Evolutionary conservation across 768 basidiomycete genomes (phyloP), one percentile per base, ranked within the genome.

Genomic region (Mycena metata): DNA sequence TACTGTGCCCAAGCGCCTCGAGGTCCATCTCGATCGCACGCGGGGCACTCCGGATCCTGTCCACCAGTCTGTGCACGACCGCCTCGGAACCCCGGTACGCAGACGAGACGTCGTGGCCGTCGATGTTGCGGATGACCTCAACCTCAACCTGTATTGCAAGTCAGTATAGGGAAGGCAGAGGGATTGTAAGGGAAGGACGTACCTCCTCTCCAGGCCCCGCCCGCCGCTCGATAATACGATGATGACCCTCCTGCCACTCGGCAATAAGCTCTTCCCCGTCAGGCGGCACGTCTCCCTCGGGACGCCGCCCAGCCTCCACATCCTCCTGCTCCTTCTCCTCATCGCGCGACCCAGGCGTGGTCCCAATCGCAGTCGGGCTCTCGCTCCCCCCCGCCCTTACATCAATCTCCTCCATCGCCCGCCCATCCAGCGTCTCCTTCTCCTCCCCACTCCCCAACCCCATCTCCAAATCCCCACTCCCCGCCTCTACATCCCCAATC

Each of bases 201-300:
- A 93, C 92, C 81, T 93, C 93, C 64, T 89, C 88, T 24, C 89
- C 90, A 5, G 87, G 86, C 2, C 86, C 86, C 6, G 71, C 74
- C 12, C 85, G 84, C 42, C 85, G 81, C 74, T 96, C 94, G 35
- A 94, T 81, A 50, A 96, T 76, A 36, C 83, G 82, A 75, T 91
- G 86, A 35, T 86, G 82, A 3, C 92, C 92, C 74, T 96, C 93
- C 74, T 84, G 83, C 90, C 92, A 95, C 73, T 93, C 90, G 26
- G 82, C 70, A 4, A 82, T 70, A 12, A 76, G 66, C 47, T 79
- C 84, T 2, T 69, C 76, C 19, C 87, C 85, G 67, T 89, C 86
- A 2, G 86, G 85, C 12, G 80, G 80, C 9, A 74, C 76, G 50
- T 86, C 83, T 15, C 79, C 79, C 58, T 78, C 79, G 15, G 49